Base-by-base conservation (phyloP, 306 rosid genomes). In the Canavalia gladiata region DNA sequence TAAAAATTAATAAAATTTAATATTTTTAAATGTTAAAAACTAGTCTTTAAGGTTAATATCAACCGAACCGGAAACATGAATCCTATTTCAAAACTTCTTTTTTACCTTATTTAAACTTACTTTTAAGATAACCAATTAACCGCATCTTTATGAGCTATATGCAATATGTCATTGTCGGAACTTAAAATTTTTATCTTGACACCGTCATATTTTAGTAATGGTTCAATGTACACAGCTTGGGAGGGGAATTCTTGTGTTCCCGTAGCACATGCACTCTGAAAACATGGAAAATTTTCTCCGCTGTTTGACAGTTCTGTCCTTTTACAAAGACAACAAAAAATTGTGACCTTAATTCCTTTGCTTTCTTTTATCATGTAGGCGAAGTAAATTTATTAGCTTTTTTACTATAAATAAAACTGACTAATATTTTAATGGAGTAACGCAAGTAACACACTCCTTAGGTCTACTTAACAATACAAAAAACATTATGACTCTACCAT, bases 181-280 rank as follows among this genome's bases (percentile, higher is more conserved):
- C 65, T 34, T 67, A 46, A 74, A 10, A 33, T 46, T 55, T 65
- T 28, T 72, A 10, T 69, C 50, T 46, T 78, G 47, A 12, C 69
- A 51, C 33, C 33, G 25, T 25, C 64, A 75, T 10, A 75, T 46
- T 75, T 66, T 64, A 55, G 75, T 12, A 1, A 59, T 30, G 65
- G 75, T 74, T 65, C 76, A 81, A 66, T 66, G 85, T 0, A 57
- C 67, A 25, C 11, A 69, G 76, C 55, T 77, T 42, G 45, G 62
- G 49, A 57, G 47, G 72, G 47, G 72, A 68, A 30, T 39, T 52
- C 13, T 25, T 54, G 62, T 54, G 43, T 74, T 64, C 65, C 47
- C 65, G 39, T 70, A 50, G 74, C 79, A 83, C 74, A 83, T 70
- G 79, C 74, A 60, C 29, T 76, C 68, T 69, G 67, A 82, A 70